phyloP scores from a whole-genome alignment of 331 rosid genomes.

The Arachis monticola region DNA sequence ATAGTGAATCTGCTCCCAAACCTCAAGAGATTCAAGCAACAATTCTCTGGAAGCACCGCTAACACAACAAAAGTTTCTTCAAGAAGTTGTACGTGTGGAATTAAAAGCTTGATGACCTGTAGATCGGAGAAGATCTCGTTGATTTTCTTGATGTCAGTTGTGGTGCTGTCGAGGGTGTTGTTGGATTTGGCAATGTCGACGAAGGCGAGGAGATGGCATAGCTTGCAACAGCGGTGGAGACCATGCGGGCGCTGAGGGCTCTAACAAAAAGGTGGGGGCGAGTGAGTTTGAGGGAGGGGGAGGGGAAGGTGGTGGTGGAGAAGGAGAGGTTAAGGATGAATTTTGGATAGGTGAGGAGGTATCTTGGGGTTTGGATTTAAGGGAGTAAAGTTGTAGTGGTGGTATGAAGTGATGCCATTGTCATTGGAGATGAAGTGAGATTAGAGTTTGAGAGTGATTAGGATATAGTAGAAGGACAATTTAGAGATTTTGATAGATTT shows the following conservation, averaged over 20 bases:
- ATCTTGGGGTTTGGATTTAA: constrained; percentile 43
- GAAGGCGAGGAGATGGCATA: constrained; percentile 65
- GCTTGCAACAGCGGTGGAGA: constrained; percentile 55
- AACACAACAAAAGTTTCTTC: constrained; percentile 43
- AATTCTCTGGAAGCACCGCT: constrained; percentile 30
- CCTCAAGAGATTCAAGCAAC: constrained; percentile 28
- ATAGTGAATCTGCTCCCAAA: constrained; percentile 34
- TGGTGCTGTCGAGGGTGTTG: constrained; percentile 73
- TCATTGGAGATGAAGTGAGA: not conserved
- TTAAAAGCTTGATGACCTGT: constrained; percentile 46
- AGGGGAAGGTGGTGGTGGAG: constrained; percentile 53
- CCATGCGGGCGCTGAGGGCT: constrained; percentile 41
- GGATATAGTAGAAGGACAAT: no score
- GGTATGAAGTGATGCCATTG: constrained; percentile 80
- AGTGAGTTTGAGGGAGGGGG: constrained; percentile 48
- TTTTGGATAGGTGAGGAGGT: constrained; percentile 33
- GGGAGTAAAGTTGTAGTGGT: constrained; percentile 62
- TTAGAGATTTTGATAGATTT: no score
- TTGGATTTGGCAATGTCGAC: constrained; percentile 68
- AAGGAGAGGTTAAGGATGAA: constrained; percentile 60
- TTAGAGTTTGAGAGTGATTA: no score
- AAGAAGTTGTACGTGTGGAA: constrained; percentile 59
- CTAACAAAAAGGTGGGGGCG: constrained; percentile 50
- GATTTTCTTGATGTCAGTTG: constrained; percentile 71
- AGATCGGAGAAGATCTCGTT: constrained; percentile 62